Evolutionary conservation across 2,329 filamentous ascomycete species (phyloP), one percentile per base, ranked within the genome.

Genomic region (Aquanectria penicillioides): DNA sequence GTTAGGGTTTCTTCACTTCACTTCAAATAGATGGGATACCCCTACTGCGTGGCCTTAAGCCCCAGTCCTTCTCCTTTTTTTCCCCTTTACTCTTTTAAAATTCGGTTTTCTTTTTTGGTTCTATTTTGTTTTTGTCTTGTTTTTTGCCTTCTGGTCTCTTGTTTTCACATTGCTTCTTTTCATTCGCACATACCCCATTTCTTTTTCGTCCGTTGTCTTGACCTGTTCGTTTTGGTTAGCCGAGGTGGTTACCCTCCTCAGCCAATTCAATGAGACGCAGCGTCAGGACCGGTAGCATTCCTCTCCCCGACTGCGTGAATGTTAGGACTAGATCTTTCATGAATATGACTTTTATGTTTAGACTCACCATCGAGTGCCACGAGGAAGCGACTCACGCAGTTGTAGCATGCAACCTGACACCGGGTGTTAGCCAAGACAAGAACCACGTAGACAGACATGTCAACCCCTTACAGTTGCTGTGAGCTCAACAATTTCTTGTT

Each of bases 321-420:
- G 60, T 79, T 66, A 78, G 73, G 25, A 49, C 47, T 43, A 46
- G 51, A 37, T 46, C 26, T 59, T 51, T 50, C 43, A 18, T 43
- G 38, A 55, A 61, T 31, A 60, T 38, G 25, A 57, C 37, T 51
- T 34, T 18, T 38, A 49, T 57, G n/a, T 18, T 31, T 52, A 58
- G 36, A 43, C 85, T 75, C 77, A 88, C 86, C 91, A 77, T 96
- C 89, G 54, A 97, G 75, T 12, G 92, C 92, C 17, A 96, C 92
- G 65, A 96, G 75, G 67, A 96, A 94, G 25, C 92, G 84, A 73
- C 90, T 93, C 13, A 96, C 92, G 71, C 91, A 94, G 73, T 96
- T 96, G 74, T 96, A 96, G 52, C 86, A 87, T 11, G 90, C 91
- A 65, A 86, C 74, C 82, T 84, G 44, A 22, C 18, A 33, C 13